Base-by-base conservation (phyloP, 768 basidiomycete genomes). In the Porpolomopsis calyptriformis region DNA sequence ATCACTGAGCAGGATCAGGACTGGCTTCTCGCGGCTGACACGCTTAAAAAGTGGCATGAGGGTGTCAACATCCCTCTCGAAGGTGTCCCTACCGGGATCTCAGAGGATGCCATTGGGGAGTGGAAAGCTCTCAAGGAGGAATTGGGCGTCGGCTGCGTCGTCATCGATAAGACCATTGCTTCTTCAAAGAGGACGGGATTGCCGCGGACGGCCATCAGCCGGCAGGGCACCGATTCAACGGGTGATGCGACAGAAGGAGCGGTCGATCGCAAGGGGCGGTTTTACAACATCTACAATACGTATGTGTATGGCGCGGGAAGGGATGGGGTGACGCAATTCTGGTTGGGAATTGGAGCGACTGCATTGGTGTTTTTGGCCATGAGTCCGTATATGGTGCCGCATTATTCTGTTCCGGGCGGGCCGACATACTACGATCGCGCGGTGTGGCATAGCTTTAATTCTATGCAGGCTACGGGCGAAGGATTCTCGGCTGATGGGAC, bases 251-350 rank as follows among this genome's bases (percentile, higher is more conserved):
- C n/a, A n/a, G n/a, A n/a, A n/a, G n/a, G n/a, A n/a, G n/a, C n/a
- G n/a, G n/a, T n/a, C n/a, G n/a, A n/a, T n/a, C 65, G 71, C 10
- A 64, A 68, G 39, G 71, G 69, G 40, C 71, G 79, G 41, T 87
- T 89, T 60, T 89, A 85, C 66, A 89, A 87, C 62, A 85, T 89
- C 57, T 87, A 89, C 62, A 89, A 89, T 61, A 88, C 85, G 6
- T 76, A 76, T 45, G 67, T 76, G 26, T 76, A 73, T 51, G 69
- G 67, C 12, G 57, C 41, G 42, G 65, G 72, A 52, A 66, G 70
- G 44, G 67, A 64, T 19, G 60, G 62, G 11, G 52, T 60, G 43
- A 61, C 65, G 19, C 79, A 81, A 48, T 60, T 74, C 2, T 56
- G 76, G 33, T 64, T 84, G 55, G 77, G 77, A 59, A 67, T 78